Percentiles rank a stretch among this genome's conserved stretches.
Conservation (phyloP, 2,329 filamentous ascomycete species). For the Aspergillus luchuensis region DNA sequence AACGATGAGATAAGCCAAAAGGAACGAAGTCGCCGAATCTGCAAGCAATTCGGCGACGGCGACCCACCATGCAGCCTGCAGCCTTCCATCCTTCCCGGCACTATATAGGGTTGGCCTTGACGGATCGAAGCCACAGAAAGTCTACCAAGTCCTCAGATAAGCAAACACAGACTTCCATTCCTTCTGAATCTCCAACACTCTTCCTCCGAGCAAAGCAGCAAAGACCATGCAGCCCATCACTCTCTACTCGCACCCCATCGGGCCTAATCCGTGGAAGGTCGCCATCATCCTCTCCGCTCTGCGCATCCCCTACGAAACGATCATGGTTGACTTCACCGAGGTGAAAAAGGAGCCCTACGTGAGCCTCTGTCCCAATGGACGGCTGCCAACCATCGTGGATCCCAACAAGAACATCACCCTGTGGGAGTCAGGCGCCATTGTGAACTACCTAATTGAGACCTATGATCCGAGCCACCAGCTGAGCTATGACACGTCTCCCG, state of each 20-base stretch:
- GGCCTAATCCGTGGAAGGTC: constrained; percentile 32
- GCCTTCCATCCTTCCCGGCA: not conserved
- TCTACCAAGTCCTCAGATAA: too few relatives aligned
- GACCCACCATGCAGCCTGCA: not conserved
- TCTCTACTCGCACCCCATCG: constrained; percentile 13
- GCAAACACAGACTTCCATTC: too few relatives aligned
- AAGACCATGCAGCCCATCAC: constrained; percentile 6
- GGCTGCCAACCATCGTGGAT: constrained; percentile 33
- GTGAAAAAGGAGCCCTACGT: constrained; percentile 27
- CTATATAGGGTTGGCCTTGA: not conserved
- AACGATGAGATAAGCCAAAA: too few relatives aligned
- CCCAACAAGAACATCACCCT: constrained; percentile 38
- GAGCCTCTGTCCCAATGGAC: constrained; percentile 31
- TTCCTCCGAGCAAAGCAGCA: not conserved
- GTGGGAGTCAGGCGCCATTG: constrained; percentile 37
- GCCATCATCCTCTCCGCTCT: constrained; percentile 33
- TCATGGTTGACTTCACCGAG: constrained; percentile 20
- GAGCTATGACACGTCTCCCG: too few relatives aligned
- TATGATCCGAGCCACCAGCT: too few relatives aligned
- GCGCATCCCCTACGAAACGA: constrained; percentile 27
- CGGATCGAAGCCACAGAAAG: too few relatives aligned
- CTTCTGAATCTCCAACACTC: too few relatives aligned
- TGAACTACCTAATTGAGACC: constrained; percentile 36
- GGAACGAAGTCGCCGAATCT: not conserved
- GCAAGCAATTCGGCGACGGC: not conserved